Percentiles rank a stretch among this genome's conserved stretches.
Conservation (phyloP, 768 basidiomycete genomes). For the Leccinum imitatum region DNA sequence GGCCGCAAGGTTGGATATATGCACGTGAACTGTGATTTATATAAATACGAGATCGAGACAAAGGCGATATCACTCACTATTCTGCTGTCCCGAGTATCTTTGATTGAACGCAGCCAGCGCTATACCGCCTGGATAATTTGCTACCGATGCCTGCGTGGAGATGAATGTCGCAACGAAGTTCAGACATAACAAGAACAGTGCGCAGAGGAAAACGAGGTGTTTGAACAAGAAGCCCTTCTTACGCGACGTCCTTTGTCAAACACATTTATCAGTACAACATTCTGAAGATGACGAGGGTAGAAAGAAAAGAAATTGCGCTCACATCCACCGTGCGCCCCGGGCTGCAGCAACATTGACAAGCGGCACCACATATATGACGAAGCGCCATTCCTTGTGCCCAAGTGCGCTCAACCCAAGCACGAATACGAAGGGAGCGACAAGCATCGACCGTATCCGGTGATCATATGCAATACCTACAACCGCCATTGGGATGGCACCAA, state of each 20-base stretch:
- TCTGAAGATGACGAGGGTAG: not conserved
- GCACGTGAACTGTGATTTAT: conserved; percentile 53
- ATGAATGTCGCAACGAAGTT: conserved; percentile 57
- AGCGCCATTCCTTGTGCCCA: conserved; percentile 98
- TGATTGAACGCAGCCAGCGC: conserved; percentile 66
- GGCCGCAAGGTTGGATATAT: conserved; percentile 82
- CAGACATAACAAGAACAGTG: conserved; percentile 46
- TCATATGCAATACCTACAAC: conserved; percentile 52
- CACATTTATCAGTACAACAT: not conserved
- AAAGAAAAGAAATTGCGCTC: conserved; percentile 27
- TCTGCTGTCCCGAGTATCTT: conserved; percentile 35
- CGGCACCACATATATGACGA: conserved; percentile 86
- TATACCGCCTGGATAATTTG: conserved; percentile 89
- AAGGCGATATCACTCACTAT: conserved; percentile 26
- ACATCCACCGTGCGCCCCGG: conserved; percentile 63
- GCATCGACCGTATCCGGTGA: conserved; percentile 46
- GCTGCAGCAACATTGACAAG: conserved; percentile 79
- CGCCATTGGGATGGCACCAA: conserved; percentile 61
- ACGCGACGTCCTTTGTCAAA: conserved; percentile 40
- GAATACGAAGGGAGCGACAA: conserved; percentile 53
- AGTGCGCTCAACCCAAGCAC: conserved; percentile 68
- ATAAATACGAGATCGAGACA: not conserved
- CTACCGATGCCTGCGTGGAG: conserved; percentile 55
- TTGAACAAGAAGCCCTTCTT: conserved; percentile 50
- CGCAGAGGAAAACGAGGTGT: conserved; percentile 43